phyloP scores from a whole-genome alignment of 768 basidiomycete species.

The Amanita jacksonii region DNA sequence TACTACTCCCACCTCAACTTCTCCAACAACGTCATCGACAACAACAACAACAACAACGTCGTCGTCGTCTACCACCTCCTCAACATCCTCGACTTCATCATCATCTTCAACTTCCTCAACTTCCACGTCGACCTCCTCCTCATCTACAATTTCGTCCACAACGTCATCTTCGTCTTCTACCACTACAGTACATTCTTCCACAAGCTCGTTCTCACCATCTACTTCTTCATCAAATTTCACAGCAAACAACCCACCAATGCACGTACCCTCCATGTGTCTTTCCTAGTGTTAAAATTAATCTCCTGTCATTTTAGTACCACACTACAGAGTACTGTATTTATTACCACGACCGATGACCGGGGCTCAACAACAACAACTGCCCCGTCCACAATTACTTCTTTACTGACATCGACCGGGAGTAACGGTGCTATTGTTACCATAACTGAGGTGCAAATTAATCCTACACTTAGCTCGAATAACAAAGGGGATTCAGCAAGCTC shows the following conservation, averaged over 20 bases:
- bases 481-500: slow-evolving; percentile 24
- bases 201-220: too few relatives aligned
- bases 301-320: slow-evolving; percentile 34
- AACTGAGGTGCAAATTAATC: slow-evolving; percentile 60
- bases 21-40: slow-evolving; percentile 12
- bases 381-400: slow-evolving; percentile 49
- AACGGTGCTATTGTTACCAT: slow-evolving; percentile 47
- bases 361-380: slow-evolving; percentile 41
- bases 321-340: slow-evolving; percentile 39
- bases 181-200: neutral
- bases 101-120: too few relatives aligned
- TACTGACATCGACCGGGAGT: slow-evolving; percentile 42
- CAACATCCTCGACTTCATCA: slow-evolving; percentile 11
- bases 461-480: slow-evolving; percentile 50
- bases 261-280: slow-evolving; percentile 10
- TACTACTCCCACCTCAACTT: slow-evolving; percentile 9
- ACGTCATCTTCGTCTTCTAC: slow-evolving; percentile 9
- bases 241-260: too few relatives aligned
- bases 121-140: too few relatives aligned
- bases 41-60: slow-evolving; percentile 6
- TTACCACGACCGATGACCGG: slow-evolving; percentile 50
- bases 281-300: slow-evolving; percentile 14
- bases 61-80: slow-evolving; percentile 8
- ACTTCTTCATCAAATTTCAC: too few relatives aligned
- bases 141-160: too few relatives aligned